Base-by-base conservation (phyloP, 768 basidiomycete genomes). In the Cubamyces lactineus region DNA sequence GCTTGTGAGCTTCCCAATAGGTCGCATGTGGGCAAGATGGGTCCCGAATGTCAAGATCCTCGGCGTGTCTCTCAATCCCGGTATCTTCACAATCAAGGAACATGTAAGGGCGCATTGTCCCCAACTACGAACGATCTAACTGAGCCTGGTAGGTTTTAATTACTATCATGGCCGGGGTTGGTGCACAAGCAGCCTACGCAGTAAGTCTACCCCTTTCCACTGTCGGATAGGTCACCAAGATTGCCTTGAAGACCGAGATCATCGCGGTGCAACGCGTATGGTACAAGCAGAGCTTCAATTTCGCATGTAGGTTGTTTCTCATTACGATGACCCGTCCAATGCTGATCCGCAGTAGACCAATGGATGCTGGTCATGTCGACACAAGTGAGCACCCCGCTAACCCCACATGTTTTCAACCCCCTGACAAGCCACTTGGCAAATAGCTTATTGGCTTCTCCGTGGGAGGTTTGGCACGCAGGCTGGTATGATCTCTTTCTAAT, bases 11-110 rank as follows among this genome's bases (percentile, higher is more conserved):
- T 87, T 91, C 66, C 91, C 91, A 0, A 62, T 89, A 5, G 89
- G 89, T 24, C 81, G 86, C 23, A 73, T 78, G 1, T 89, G 87
- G 82, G 88, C 88, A n/a, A 73, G 84, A 53, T 67, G 85, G 7
- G 67, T 86, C 34, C 89, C 89, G 1, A 68, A 74, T 23, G 75
- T 80, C 60, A 76, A 71, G 28, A 70, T 91, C 2, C 83, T 86
- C 39, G 87, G 88, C n/a, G 42, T 85, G 19, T 74, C 82, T 16
- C 71, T 90, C 48, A 91, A 91, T 71, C 88, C 88, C 17, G 91
- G 91, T 3, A 87, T 85, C 1, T 92, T 90, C 70, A 83, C 82
- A 23, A 88, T 92, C 71, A 91, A 92, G 75, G 89, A 91, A 67
- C 88, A 90, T 70, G 91, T 90, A 34, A 71, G 62, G 2, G 4